These are phyloP conservation scores for Kokia cookei DNA, from an alignment of 441 rosid species.

Conservation along the genomic window DNA sequence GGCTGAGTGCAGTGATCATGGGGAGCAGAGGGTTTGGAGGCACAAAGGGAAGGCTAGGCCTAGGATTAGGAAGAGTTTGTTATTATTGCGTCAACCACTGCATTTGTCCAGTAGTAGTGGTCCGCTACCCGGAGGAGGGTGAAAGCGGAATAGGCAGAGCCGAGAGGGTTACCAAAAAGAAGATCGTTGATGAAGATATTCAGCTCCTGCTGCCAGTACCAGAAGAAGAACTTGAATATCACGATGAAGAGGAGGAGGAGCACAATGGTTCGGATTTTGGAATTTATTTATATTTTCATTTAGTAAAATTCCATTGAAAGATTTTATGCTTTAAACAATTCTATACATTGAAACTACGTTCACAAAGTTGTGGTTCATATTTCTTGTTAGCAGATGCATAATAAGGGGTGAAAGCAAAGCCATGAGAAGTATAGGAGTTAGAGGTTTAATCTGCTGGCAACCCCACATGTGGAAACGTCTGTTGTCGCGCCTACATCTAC, in stretches of 20 bases:
- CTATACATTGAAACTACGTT: not conserved
- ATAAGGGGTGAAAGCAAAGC: no score
- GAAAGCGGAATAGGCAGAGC: conserved; percentile 20
- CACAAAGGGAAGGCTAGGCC: conserved; percentile 39
- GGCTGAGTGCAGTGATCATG: conserved; percentile 52
- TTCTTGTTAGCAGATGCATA: no score
- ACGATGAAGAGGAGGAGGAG: conserved; percentile 29
- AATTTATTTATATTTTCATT: not conserved
- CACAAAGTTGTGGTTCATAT: no score
- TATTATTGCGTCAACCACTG: conserved; percentile 64
- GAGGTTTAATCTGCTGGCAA: no score
- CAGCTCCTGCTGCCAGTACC: conserved; percentile 21
- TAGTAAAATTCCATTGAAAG: not conserved
- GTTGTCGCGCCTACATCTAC: no score
- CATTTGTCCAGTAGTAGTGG: conserved; percentile 57
- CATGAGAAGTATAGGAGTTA: no score
- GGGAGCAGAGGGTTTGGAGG: conserved; percentile 68
- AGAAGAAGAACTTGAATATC: conserved; percentile 45
- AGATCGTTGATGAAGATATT: not conserved
- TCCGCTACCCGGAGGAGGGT: conserved; percentile 41
- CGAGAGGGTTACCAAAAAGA: conserved; percentile 1
- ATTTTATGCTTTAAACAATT: no score
- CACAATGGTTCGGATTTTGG: not conserved
- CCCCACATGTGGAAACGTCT: no score
- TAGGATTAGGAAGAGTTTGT: conserved; percentile 63